Base-by-base conservation (phyloP, 108 stramenopile species). In the Conticribra weissflogii region DNA sequence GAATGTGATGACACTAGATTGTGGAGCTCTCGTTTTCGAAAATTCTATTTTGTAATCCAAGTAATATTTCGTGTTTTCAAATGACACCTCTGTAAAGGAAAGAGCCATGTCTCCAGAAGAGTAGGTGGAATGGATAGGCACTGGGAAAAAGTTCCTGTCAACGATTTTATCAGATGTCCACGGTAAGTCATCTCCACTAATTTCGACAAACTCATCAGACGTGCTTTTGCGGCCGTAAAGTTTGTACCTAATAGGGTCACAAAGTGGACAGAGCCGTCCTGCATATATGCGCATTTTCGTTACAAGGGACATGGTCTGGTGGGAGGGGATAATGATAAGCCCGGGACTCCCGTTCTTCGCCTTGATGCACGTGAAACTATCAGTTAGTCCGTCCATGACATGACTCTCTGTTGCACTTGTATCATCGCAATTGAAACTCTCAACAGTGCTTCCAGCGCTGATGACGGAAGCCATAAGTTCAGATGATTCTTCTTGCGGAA, bases 381-480 rank as follows among this genome's bases (percentile, higher is more conserved):
- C 36, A 9, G 36, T 41, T 41, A 12, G 5, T 41, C 36, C 36
- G 12, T 41, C 36, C 12, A 12, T 41, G 5, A 12, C 36, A n/a
- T 41, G 12, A 41, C 5, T 41, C 12, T 5, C 12, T 41, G 36
- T 41, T 9, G 36, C 12, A 41, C 5, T 41, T 41, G 36, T 41
- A 12, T 41, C 12, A 12, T 5, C 12, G 36, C 36, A 41, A 41
- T 12, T 12, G 12, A 41, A 9, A 12, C 36, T 41, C 36, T 41
- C 8, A 12, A 41, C 36, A 41, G 36, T 12, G 36, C 36, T 41
- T 17, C 19, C 33, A n/a, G n/a, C 32, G 36, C 36, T 34, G 14
- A 59, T 23, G 3, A 59, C 58, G 8, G 58, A 59, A 18, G 31
- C n/a, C 24, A 33, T 34, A 22, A 36, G 33, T 19, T 59, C 36